Evolutionary conservation across 345 rosid species (phyloP).

Genomic region (Lagerstroemia speciosa): DNA sequence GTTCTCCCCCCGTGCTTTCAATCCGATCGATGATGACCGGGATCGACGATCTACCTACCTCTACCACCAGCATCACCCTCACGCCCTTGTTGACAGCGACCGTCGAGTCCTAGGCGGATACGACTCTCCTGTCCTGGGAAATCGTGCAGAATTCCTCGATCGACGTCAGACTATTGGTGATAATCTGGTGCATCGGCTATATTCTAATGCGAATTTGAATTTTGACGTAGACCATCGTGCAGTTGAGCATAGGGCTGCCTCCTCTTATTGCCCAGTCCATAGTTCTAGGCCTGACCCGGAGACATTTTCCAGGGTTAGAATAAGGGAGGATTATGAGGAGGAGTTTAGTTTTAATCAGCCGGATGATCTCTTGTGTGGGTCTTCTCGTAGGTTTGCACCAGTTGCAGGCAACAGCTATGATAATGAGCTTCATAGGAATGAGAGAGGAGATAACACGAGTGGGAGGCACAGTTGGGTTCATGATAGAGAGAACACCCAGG

Average conservation of each 20-base stretch:
- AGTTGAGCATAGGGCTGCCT: slow-evolving; percentile 25
- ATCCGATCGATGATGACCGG: slow-evolving; percentile 10
- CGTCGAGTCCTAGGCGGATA: slow-evolving; percentile 1
- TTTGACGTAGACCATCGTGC: slow-evolving; percentile 22
- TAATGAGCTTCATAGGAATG: slow-evolving; percentile 17
- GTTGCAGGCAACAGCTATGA: slow-evolving; percentile 25
- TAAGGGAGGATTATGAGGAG: slow-evolving; percentile 31
- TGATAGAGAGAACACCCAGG: slow-evolving; percentile 21
- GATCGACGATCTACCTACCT: slow-evolving; percentile 1
- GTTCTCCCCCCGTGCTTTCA: slow-evolving; percentile 21
- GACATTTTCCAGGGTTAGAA: slow-evolving; percentile 45
- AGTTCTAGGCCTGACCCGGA: slow-evolving; percentile 35
- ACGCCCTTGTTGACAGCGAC: slow-evolving; percentile 12
- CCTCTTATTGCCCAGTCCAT: slow-evolving; percentile 23
- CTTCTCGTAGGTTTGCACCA: slow-evolving; percentile 33
- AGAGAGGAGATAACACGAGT: slow-evolving; percentile 19
- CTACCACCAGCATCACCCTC: slow-evolving; percentile 11
- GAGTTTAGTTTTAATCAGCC: slow-evolving; percentile 22
- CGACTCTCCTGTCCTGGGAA: neutral
- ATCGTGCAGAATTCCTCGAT: slow-evolving; percentile 5
- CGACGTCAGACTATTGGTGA: neutral
- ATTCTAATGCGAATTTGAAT: slow-evolving; percentile 9
- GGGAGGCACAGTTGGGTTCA: slow-evolving; percentile 33
- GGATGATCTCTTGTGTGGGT: slow-evolving; percentile 33
- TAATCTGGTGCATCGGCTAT: slow-evolving; percentile 13